These are phyloP conservation scores for Citrus sinensis DNA, from an alignment of 345 rosid species.

Conservation along the genomic window DVS_A1.0 CM039168.1:19895001-19895500, in stretches of 20 bases:
- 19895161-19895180: constrained; percentile 69
- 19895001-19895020: constrained; percentile 88
- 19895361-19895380: constrained; percentile 59
- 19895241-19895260: constrained; percentile 49
- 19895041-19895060: constrained; percentile 78
- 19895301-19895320: constrained; percentile 55
- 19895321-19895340: constrained; percentile 45
- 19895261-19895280: constrained; percentile 34
- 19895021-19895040: constrained; percentile 88
- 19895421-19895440: constrained; percentile 5
- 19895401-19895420: constrained; percentile 33
- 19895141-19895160: constrained; percentile 82
- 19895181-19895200: constrained; percentile 64
- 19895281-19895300: constrained; percentile 65
- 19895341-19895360: constrained; percentile 41
- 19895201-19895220: constrained; percentile 52
- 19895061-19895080: constrained; percentile 86
- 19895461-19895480: constrained; percentile 55
- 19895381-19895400: constrained; percentile 45
- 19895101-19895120: constrained; percentile 66
- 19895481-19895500: constrained; percentile 75
- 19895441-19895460: constrained; percentile 18
- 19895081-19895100: constrained; percentile 69
- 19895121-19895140: constrained; percentile 88
- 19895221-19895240: constrained; percentile 58